These are phyloP conservation scores for Chlamydomonas applanata DNA, from an alignment of 139 green algal species.

Conservation along the genomic window DNA sequence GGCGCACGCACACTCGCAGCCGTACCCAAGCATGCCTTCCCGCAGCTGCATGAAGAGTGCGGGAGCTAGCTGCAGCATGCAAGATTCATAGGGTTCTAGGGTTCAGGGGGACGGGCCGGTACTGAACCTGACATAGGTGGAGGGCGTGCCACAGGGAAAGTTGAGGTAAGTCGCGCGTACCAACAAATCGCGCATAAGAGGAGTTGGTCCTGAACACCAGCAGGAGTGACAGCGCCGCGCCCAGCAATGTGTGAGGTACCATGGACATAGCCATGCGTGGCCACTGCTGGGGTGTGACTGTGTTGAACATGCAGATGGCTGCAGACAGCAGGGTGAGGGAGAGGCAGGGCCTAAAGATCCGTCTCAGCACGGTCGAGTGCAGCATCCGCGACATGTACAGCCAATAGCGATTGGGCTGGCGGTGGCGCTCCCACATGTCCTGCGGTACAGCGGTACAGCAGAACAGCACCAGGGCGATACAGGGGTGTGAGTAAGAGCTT, in stretches of 20 bases:
- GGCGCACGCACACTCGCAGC: no score
- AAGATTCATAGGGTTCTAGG: no score
- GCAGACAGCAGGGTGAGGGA: background rate
- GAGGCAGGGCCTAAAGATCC: slow-evolving; percentile 4
- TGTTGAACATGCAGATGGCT: background rate
- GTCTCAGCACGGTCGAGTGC: slow-evolving; percentile 6
- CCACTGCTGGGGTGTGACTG: background rate
- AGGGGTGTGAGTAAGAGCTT: no score
- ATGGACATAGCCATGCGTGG: slow-evolving; percentile 3
- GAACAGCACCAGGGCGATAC: no score
- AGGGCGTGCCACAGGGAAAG: no score
- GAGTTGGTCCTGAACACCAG: slow-evolving; percentile 43
- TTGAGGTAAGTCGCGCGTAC: background rate
- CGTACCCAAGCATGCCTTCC: no score
- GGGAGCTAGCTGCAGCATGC: no score
- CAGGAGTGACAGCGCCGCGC: slow-evolving; percentile 33
- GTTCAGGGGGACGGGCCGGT: no score
- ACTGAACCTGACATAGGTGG: no score
- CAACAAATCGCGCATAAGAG: slow-evolving; percentile 13
- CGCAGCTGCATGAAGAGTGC: no score
- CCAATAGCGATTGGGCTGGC: background rate
- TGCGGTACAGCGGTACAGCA: background rate
- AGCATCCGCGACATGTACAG: background rate
- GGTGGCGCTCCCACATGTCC: slow-evolving; percentile 15
- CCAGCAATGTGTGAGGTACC: slow-evolving; percentile 6